A percentile compares a stretch with the other conserved stretches of the same genome.
phyloP scores from a whole-genome alignment of 2,329 filamentous ascomycete species.

The Exophiala xenobiotica region DNA sequence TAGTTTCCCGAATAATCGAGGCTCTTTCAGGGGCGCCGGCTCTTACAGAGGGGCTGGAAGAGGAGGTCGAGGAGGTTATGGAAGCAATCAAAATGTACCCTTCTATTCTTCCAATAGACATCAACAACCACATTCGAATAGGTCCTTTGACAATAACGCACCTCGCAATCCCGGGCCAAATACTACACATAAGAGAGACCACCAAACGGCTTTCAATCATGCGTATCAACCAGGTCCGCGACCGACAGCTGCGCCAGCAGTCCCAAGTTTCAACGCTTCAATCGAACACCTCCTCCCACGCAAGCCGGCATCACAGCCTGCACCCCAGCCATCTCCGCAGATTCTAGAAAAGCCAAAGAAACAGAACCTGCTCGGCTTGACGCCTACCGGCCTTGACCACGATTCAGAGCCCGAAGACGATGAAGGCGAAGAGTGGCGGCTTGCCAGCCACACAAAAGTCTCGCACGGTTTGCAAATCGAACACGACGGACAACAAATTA shows the following conservation, averaged over 20 bases:
- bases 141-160: slow-evolving; percentile 4
- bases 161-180: slow-evolving; percentile 8
- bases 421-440: slow-evolving; percentile 41
- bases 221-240: slow-evolving; percentile 16
- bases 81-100: background rate
- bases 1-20: slow-evolving; percentile 16
- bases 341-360: slow-evolving; percentile 38
- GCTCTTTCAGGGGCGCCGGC: slow-evolving; percentile 14
- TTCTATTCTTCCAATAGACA: background rate
- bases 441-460: slow-evolving; percentile 32
- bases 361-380: slow-evolving; percentile 49
- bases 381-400: slow-evolving; percentile 45
- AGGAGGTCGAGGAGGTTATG: slow-evolving; percentile 16
- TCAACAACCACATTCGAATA: slow-evolving; percentile 3
- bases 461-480: slow-evolving; percentile 49
- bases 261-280: slow-evolving; percentile 30
- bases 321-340: slow-evolving; percentile 23
- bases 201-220: slow-evolving; percentile 28
- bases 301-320: slow-evolving; percentile 12
- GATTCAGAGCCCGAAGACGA: slow-evolving; percentile 48
- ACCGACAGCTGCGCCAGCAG: slow-evolving; percentile 26
- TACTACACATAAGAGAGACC: slow-evolving; percentile 26
- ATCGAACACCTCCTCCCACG: slow-evolving; percentile 24
- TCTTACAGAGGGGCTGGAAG: slow-evolving; percentile 13
- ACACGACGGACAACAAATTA: slow-evolving; percentile 56